Percentiles rank a stretch among this genome's conserved stretches.
phyloP scores from a whole-genome alignment of 805 yeast species.

The Saturnispora hagleri region DNA sequence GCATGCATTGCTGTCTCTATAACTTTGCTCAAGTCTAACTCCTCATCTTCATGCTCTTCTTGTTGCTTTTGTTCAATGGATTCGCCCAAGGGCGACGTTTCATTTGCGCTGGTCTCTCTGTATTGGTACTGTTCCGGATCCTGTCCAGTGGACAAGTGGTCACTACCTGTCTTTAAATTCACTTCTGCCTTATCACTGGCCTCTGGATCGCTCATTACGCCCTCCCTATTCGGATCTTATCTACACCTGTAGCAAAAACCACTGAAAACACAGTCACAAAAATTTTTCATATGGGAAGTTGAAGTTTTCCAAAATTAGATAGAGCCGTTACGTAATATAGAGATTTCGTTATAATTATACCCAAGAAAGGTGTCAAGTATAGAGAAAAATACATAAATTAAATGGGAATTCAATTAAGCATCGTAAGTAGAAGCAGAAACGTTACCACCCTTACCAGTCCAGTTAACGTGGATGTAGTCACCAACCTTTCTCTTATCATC shows the following conservation, averaged over 20 bases:
- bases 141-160: background rate
- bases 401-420: slow-evolving; percentile 42
- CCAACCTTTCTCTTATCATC: slow-evolving; percentile 68
- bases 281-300: background rate
- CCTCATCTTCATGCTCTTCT: background rate
- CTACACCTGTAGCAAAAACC: slow-evolving; percentile 2
- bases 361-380: background rate
- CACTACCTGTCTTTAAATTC: background rate
- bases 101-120: background rate
- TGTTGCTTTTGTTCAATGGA: background rate
- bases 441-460: slow-evolving; percentile 99
- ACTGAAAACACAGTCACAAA: slow-evolving; percentile 6
- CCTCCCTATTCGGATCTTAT: background rate
- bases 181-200: background rate
- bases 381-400: background rate
- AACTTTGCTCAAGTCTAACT: slow-evolving; percentile 7
- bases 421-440: slow-evolving; percentile 90
- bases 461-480: slow-evolving; percentile 87
- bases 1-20: slow-evolving; percentile 14
- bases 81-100: background rate
- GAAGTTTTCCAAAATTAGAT: background rate
- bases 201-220: background rate
- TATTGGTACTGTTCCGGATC: background rate
- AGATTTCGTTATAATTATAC: background rate
- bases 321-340: background rate